Percentiles rank a stretch among this genome's conserved stretches.
Conservation (phyloP, 768 basidiomycete species). For the Dacryopinax spathularia region DNA sequence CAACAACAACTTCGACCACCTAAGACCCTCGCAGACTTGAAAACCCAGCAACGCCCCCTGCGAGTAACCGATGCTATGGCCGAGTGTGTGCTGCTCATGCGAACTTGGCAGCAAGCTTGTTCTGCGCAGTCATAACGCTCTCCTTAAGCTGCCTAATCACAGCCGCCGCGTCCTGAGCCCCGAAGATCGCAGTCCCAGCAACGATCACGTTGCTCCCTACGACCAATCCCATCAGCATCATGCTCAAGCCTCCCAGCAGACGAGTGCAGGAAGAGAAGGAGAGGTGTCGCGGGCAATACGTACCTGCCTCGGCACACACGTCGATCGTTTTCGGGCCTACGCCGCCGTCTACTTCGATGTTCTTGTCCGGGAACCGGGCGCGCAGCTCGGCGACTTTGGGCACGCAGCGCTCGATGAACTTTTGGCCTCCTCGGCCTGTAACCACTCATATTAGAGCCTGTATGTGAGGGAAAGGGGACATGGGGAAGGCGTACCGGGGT, state of each 20-base stretch:
- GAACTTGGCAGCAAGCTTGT: slow-evolving; percentile 12
- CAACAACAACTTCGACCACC: background rate
- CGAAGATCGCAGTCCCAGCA: slow-evolving; percentile 91
- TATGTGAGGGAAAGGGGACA: background rate
- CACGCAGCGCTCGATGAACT: slow-evolving; percentile 84
- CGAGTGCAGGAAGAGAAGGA: slow-evolving; percentile 10
- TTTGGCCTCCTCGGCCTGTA: slow-evolving; percentile 83
- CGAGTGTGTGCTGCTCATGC: too few species aligned
- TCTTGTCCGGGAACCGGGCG: slow-evolving; percentile 76
- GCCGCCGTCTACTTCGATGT: slow-evolving; percentile 97
- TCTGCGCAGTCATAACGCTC: slow-evolving; percentile 54
- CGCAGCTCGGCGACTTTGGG: slow-evolving; percentile 87
- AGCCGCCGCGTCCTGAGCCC: slow-evolving; percentile 56
- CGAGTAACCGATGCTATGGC: too few species aligned
- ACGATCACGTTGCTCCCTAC: slow-evolving; percentile 95
- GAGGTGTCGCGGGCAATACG: slow-evolving; percentile 18
- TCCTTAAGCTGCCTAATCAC: slow-evolving; percentile 63
- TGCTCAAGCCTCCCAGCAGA: slow-evolving; percentile 2
- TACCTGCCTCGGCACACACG: slow-evolving; percentile 79
- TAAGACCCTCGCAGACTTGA: too few species aligned
- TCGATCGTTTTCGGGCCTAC: slow-evolving; percentile 84
- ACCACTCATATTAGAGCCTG: background rate
- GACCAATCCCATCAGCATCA: background rate
- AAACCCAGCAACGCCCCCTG: too few species aligned
- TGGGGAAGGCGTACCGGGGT: slow-evolving; percentile 46